Evolutionary conservation across 2,329 filamentous ascomycete species (phyloP), one percentile per base, ranked within the genome.

Genomic region (Gliomastix tumulicola): DNA sequence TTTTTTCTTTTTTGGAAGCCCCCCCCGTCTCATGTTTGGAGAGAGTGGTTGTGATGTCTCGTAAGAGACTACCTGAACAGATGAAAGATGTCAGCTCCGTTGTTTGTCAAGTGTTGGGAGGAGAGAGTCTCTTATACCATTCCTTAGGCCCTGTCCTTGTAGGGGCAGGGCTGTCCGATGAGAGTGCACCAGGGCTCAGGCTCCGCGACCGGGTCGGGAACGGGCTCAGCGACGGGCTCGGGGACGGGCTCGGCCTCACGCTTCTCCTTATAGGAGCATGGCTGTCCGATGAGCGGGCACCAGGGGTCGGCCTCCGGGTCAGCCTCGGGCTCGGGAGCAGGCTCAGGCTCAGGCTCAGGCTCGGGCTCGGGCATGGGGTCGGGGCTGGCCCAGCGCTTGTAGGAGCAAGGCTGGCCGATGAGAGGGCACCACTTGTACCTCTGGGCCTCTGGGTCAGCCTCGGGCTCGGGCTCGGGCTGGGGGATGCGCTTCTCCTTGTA

Each of bases 241-340:
- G 56, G 49, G 36, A 62, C 49, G 13, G 30, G 13, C 2, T 32
- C 30, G 15, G 30, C 30, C 3, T 32, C 18, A 15, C 30, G 15
- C 30, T 32, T 32, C 30, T 32, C 18, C n/a, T 20, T 17, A 12
- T 63, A 63, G 48, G 50, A 54, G 57, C 67, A 69, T n/a, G 53
- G 46, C 40, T 61, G 53, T 22, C 66, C 65, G 21, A 52, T 53
- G 25, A 54, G 49, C 42, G 56, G 44, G 48, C 67, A 68, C 44
- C 54, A 56, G 6, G 51, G 49, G 30, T 50, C 44, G 13, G 48
- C 44, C 33, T 44, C 41, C 16, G 33, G 36, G 28, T 50, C 49
- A n/a, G 45, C 35, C 21, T 44, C 47, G 6, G 47, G 32, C 23
- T 49, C 48, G 30, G 50, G 39, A 22, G 39, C 40, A 30, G 49